Evolutionary conservation across 441 rosid genomes (phyloP).

Genomic region (Melastoma candidum): DNA sequence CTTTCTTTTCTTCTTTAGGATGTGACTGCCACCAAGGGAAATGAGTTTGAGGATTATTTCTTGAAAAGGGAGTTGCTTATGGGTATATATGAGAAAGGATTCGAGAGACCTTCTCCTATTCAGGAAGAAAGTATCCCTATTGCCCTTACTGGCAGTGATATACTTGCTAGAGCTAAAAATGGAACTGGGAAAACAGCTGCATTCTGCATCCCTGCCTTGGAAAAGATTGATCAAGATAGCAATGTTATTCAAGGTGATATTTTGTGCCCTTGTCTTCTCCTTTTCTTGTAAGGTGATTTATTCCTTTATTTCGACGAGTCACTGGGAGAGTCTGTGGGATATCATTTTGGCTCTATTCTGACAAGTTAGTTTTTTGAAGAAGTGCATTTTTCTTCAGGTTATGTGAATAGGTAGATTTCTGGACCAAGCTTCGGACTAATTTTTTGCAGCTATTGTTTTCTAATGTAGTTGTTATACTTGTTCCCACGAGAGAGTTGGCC

Average conservation of each 20-base stretch:
- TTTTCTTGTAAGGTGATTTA: too few species aligned
- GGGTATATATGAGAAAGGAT: slow-evolving; percentile 98
- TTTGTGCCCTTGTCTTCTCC: too few species aligned
- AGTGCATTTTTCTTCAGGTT: too few species aligned
- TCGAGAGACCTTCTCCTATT: slow-evolving; percentile 97
- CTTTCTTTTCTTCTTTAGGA: slow-evolving; percentile 36
- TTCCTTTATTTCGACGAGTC: too few species aligned
- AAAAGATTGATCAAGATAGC: slow-evolving; percentile 91
- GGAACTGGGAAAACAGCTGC: slow-evolving; percentile 99
- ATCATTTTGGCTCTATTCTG: too few species aligned
- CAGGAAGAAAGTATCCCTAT: slow-evolving; percentile 99
- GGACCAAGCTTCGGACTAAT: too few species aligned
- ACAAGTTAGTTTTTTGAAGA: too few species aligned
- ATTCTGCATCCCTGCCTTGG: slow-evolving; percentile 92
- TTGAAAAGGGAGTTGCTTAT: slow-evolving; percentile 89
- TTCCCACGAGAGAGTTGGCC: slow-evolving; percentile 94
- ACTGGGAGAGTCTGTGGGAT: too few species aligned
- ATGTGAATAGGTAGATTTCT: too few species aligned
- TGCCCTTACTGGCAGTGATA: slow-evolving; percentile 96
- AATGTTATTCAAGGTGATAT: slow-evolving; percentile 81
- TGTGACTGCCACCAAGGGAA: slow-evolving; percentile 97
- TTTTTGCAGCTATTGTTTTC: slow-evolving; percentile 2
- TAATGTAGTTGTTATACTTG: slow-evolving; percentile 77
- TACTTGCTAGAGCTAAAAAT: slow-evolving; percentile 98
- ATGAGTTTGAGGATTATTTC: slow-evolving; percentile 96